phyloP scores from a whole-genome alignment of 441 rosid species.

The Oxalis stricta region DNA sequence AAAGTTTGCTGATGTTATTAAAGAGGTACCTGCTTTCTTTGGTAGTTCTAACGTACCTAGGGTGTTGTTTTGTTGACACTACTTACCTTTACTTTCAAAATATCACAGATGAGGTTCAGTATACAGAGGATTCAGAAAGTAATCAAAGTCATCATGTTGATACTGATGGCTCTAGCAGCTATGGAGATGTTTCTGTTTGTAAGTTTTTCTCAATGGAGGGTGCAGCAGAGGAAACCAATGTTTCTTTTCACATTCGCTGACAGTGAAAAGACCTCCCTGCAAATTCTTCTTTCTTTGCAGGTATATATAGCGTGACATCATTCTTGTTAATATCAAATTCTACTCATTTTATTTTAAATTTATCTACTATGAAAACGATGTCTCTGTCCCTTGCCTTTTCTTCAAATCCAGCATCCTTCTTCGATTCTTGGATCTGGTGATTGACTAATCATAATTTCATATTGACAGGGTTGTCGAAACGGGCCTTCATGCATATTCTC shows the following conservation, averaged over 20 bases:
- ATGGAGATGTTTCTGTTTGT: constrained; percentile 30
- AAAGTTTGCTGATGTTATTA: constrained; percentile 30
- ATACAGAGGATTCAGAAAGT: constrained; percentile 15
- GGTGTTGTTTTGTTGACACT: constrained; percentile 6
- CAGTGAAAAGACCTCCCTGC: constrained; percentile 53
- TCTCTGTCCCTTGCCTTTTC: too few species aligned
- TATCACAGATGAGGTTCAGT: constrained; percentile 44
- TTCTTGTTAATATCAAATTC: neutral
- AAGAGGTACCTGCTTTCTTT: constrained; percentile 43
- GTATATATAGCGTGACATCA: constrained; percentile 14
- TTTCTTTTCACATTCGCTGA: constrained; percentile 51
- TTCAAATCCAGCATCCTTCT: too few species aligned
- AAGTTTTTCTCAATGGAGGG: constrained; percentile 51
- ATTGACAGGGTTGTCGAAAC: constrained; percentile 92
- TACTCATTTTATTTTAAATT: too few species aligned
- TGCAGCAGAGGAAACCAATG: constrained; percentile 69
- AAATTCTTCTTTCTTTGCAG: constrained; percentile 59
- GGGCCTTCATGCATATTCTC: constrained; percentile 60
- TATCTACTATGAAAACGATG: too few species aligned
- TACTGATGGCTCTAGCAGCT: constrained; percentile 15
- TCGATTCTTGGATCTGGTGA: too few species aligned
- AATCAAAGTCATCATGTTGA: constrained; percentile 13
- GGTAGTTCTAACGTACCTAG: neutral
- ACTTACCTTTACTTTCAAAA: constrained; percentile 8
- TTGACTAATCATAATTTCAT: too few species aligned